Conservation (phyloP, 1,139 yeast species). For the Suhomyces panamericanus region DNA sequence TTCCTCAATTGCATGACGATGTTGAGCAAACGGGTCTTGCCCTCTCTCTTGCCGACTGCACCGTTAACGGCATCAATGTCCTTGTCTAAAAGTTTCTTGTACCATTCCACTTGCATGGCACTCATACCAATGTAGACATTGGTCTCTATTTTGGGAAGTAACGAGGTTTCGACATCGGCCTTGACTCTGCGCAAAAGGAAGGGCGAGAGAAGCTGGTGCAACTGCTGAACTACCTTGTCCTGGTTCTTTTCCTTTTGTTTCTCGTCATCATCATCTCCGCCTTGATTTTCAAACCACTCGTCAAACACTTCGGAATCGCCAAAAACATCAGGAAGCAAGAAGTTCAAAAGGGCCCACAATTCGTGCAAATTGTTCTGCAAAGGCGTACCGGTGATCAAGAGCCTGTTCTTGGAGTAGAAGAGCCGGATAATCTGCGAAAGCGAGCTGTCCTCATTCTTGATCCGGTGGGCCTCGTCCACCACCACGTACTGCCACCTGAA, state of each 20-base stretch:
- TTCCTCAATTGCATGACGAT: slow-evolving; percentile 83
- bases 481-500: slow-evolving; percentile 74
- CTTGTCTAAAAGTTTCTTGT: slow-evolving; percentile 70
- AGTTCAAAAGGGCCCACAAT: slow-evolving; percentile 77
- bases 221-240: slow-evolving; percentile 80
- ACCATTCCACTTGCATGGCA: slow-evolving; percentile 76
- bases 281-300: slow-evolving; percentile 61
- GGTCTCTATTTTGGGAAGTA: slow-evolving; percentile 71
- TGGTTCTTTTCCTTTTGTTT: slow-evolving; percentile 53
- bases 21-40: slow-evolving; percentile 70
- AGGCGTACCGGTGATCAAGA: slow-evolving; percentile 80
- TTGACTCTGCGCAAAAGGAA: slow-evolving; percentile 73
- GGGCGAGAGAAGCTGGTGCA: slow-evolving; percentile 84
- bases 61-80: slow-evolving; percentile 86
- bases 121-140: slow-evolving; percentile 74
- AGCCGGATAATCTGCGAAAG: slow-evolving; percentile 73
- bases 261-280: slow-evolving; percentile 41
- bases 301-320: slow-evolving; percentile 74
- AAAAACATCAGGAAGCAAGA: slow-evolving; percentile 74
- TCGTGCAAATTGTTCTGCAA: slow-evolving; percentile 77
- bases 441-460: slow-evolving; percentile 74
- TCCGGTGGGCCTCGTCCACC: slow-evolving; percentile 81
- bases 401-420: slow-evolving; percentile 67
- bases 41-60: slow-evolving; percentile 71
- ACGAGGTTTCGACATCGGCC: slow-evolving; percentile 77